These are phyloP conservation scores for Malassezia psittaci DNA, from an alignment of 1,284 basidiomycete genomes.

Conservation along the genomic window DNA sequence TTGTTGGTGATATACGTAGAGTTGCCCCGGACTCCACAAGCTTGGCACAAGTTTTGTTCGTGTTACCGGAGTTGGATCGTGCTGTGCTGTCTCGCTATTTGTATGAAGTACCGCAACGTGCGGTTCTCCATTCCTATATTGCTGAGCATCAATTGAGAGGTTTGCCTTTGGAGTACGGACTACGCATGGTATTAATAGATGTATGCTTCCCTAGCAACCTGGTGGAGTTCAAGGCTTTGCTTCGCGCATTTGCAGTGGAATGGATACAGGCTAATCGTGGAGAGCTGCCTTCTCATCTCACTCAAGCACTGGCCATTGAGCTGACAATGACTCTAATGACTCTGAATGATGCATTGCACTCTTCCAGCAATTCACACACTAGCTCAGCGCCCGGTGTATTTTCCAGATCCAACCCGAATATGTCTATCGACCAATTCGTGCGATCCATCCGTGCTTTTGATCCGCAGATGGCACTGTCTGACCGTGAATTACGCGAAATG, in stretches of 20 bases:
- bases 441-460: slow-evolving; percentile 31
- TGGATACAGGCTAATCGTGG: slow-evolving; percentile 75
- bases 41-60: slow-evolving; percentile 73
- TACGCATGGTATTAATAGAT: slow-evolving; percentile 70
- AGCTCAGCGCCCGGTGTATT: slow-evolving; percentile 24
- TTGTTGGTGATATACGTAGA: slow-evolving; percentile 32
- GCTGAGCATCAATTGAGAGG: slow-evolving; percentile 74
- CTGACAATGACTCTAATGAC: slow-evolving; percentile 76
- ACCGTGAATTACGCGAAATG: slow-evolving; percentile 36
- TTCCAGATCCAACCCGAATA: slow-evolving; percentile 18
- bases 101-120: slow-evolving; percentile 58
- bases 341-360: slow-evolving; percentile 57
- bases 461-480: slow-evolving; percentile 23
- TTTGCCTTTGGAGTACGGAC: slow-evolving; percentile 73
- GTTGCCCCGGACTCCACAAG: slow-evolving; percentile 22
- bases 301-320: slow-evolving; percentile 48
- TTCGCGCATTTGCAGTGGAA: slow-evolving; percentile 64
- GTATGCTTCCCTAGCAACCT: slow-evolving; percentile 64
- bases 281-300: slow-evolving; percentile 29
- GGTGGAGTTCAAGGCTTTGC: slow-evolving; percentile 59
- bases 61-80: slow-evolving; percentile 71
- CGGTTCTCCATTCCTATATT: slow-evolving; percentile 69
- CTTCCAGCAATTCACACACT: neutral
- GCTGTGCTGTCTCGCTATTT: slow-evolving; percentile 74
- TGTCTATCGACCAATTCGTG: slow-evolving; percentile 28